Evolutionary conservation across 805 yeast species (phyloP).

Genomic region (Saccharomycopsis schoenii): DNA sequence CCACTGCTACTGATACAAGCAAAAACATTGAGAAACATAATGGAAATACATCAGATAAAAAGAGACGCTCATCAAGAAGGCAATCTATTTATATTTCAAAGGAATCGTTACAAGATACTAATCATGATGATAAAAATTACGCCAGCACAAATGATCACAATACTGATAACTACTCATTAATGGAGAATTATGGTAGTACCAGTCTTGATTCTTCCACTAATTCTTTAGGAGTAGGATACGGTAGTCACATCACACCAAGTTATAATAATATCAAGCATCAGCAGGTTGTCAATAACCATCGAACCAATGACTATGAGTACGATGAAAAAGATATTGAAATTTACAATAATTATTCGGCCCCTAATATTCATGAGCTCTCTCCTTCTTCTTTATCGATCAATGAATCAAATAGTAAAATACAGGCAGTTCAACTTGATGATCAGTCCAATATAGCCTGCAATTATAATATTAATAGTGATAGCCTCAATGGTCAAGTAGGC

Average conservation of each 20-base stretch:
- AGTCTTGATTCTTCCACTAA: neutral
- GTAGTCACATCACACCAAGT: neutral
- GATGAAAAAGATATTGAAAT: neutral
- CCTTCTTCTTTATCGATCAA: neutral
- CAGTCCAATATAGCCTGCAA: neutral
- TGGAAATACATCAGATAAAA: neutral
- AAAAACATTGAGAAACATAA: neutral
- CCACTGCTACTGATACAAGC: neutral
- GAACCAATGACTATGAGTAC: neutral
- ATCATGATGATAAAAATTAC: neutral
- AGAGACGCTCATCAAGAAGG: conserved; percentile 11
- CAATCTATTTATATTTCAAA: conserved; percentile 22
- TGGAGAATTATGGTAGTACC: neutral
- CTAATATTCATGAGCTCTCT: neutral
- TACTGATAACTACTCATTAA: neutral
- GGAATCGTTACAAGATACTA: conserved; percentile 8
- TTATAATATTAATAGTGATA: neutral
- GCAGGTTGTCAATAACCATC: neutral
- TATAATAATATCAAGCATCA: neutral
- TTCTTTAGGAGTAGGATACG: neutral
- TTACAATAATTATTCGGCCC: neutral
- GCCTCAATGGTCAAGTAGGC: neutral
- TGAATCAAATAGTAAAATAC: neutral
- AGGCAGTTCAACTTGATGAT: neutral
- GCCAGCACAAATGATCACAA: neutral